Evolutionary conservation across 2,329 filamentous ascomycete genomes (phyloP).

Genomic region (Fonsecaea erecta): DNA sequence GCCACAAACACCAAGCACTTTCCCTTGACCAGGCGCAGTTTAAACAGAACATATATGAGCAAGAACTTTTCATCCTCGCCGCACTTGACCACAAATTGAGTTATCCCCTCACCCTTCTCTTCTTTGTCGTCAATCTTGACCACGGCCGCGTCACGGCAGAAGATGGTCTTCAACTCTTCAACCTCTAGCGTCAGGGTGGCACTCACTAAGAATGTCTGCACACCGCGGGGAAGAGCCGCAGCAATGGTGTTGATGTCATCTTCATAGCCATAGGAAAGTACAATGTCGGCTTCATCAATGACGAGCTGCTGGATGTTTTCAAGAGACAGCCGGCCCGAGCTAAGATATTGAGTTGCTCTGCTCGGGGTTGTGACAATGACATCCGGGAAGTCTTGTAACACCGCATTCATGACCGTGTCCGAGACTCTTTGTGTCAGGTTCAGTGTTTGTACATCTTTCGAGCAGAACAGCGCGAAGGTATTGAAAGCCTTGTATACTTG

Average conservation of each 20-base stretch:
- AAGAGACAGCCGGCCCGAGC: slow-evolving; percentile 71
- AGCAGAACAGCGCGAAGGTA: slow-evolving; percentile 78
- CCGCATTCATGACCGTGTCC: slow-evolving; percentile 82
- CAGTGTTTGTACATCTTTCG: slow-evolving; percentile 77
- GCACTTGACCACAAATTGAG: slow-evolving; percentile 85
- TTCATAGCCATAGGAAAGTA: slow-evolving; percentile 91
- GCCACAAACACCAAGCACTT: slow-evolving; percentile 86
- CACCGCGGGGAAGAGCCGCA: slow-evolving; percentile 76
- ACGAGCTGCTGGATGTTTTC: slow-evolving; percentile 76
- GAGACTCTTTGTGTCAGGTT: slow-evolving; percentile 92
- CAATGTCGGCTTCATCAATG: slow-evolving; percentile 91
- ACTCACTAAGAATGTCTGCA: slow-evolving; percentile 92
- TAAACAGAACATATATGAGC: slow-evolving; percentile 90
- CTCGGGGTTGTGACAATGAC: slow-evolving; percentile 89
- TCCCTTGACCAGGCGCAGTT: slow-evolving; percentile 89
- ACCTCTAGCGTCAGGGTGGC: slow-evolving; percentile 89
- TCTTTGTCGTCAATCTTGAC: slow-evolving; percentile 84
- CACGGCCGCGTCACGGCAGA: slow-evolving; percentile 78
- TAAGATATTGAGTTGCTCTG: slow-evolving; percentile 78
- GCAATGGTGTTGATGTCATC: slow-evolving; percentile 84
- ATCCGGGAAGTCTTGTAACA: slow-evolving; percentile 84
- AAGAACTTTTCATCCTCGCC: slow-evolving; percentile 98
- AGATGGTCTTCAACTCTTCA: slow-evolving; percentile 80
- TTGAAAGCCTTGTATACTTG: slow-evolving; percentile 83
- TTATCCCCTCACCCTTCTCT: slow-evolving; percentile 74